Base-by-base conservation (phyloP, 23 red algal species). In the Gracilaria domingensis region DNA sequence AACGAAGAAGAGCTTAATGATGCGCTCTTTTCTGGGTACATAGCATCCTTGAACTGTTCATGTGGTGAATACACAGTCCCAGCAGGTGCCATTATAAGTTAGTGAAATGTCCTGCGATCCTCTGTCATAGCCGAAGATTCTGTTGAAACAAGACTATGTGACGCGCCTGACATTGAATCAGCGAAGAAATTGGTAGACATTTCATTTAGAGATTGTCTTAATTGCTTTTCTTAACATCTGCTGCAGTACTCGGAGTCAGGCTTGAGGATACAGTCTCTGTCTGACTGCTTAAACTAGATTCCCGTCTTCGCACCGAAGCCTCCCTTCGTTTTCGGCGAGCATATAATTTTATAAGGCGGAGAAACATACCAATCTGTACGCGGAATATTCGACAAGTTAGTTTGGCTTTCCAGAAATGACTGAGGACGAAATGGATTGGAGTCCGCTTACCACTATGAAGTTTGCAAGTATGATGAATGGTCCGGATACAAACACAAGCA, bases 381-480 rank as follows among this genome's bases (percentile, higher is more conserved):
- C 26, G 25, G 16, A 44, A 30, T 29, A 24, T n/a, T 50, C 33
- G 45, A 53, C n/a, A 50, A 55, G 47, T 57, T 51, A 79, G 51
- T 51, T 30, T 16, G 0, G 30, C 13, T 32, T 5, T 36, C 24
- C 12, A 49, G 21, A 36, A 13, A 23, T 7, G 45, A 53, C 1
- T 4, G 30, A 35, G 12, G 11, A 20, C 7, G 1, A 16, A 78
- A 12, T 11, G 9, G 13, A 8, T 77, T 69, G 64, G 64, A 69
- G 38, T 77, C 49, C 59, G 64, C 87, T 60, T 90, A 90, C 87
- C 57, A 90, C 74, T 38, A 90, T 90, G 58, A 90, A 79, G 29
- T 90, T 90, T 55, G 87, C 87, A 77, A 81, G 58, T 39, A 90
- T 49, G 25, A 90, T 75, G 71, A 90, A 90, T 2, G 87, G 87